A percentile compares a stretch with the other conserved stretches of the same genome.
phyloP scores from a whole-genome alignment of 257 asterid genomes.

The Cordia subcordata region DNA sequence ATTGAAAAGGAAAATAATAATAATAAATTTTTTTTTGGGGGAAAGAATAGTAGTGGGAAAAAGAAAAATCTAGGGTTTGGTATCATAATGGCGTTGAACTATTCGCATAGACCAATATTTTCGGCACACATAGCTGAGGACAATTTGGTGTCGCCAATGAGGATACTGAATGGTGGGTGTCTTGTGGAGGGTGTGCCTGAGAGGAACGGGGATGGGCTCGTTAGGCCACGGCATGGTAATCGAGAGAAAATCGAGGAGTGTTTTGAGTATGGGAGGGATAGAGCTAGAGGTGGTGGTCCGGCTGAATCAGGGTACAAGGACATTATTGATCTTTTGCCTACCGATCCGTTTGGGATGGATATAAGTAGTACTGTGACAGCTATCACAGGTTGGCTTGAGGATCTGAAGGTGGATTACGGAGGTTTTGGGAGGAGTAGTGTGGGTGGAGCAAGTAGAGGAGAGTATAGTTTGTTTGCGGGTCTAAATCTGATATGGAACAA shows the following conservation, averaged over 20 bases:
- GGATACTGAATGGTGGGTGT: constrained; percentile 57
- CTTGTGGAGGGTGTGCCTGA: constrained; percentile 58
- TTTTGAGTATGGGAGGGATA: constrained; percentile 32
- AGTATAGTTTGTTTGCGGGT: constrained; percentile 44
- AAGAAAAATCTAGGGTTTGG: constrained; percentile 17
- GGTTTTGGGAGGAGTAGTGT: constrained; percentile 29
- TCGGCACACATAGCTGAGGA: constrained; percentile 60
- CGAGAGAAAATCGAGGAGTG: constrained; percentile 38
- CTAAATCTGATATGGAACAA: constrained; percentile 50
- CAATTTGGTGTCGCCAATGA: constrained; percentile 54
- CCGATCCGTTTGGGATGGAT: constrained; percentile 95
- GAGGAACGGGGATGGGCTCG: constrained; percentile 43
- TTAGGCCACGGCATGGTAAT: constrained; percentile 26
- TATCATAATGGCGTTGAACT: constrained; percentile 83
- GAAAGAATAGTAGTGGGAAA: not conserved
- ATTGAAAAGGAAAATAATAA: not conserved
- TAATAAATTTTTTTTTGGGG: constrained; percentile 7
- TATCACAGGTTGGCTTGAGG: constrained; percentile 73
- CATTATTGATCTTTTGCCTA: constrained; percentile 63
- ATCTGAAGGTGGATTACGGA: constrained; percentile 52
- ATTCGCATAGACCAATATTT: constrained; percentile 52
- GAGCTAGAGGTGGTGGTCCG: constrained; percentile 33
- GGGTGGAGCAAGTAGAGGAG: constrained; percentile 29
- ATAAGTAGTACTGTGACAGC: constrained; percentile 68
- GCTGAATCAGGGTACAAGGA: constrained; percentile 42